Evolutionary conservation across 2,329 filamentous ascomycete genomes (phyloP).

Genomic region (Daldinia eschscholtzii): DNA sequence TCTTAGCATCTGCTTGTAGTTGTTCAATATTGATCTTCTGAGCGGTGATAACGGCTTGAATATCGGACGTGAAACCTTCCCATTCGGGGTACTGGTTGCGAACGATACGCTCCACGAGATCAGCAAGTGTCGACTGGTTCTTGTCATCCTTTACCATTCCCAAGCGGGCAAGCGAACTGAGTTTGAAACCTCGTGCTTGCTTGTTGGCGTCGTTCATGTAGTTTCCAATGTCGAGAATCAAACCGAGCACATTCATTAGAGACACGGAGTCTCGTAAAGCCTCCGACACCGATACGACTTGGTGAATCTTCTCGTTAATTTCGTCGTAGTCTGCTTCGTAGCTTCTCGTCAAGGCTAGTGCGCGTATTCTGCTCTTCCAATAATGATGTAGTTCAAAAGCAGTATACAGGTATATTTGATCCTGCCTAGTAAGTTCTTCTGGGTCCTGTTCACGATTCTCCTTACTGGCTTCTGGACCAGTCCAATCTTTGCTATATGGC

Average conservation of each 20-base stretch:
- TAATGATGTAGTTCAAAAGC: conserved; percentile 96
- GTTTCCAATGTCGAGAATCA: conserved; percentile 98
- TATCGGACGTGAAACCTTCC: conserved; percentile 89
- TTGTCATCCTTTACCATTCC: conserved; percentile 99
- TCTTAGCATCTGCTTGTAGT: conserved; percentile 86
- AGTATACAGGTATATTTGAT: conserved; percentile 94
- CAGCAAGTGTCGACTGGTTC: conserved; percentile 95
- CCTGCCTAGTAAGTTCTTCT: conserved; percentile 87
- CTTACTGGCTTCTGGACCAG: conserved; percentile 82
- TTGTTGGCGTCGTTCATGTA: conserved; percentile 99
- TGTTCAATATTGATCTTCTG: conserved; percentile 98
- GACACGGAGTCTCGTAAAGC: conserved; percentile 90
- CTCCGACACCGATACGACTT: conserved; percentile 90
- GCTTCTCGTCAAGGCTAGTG: conserved; percentile 83
- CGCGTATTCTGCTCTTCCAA: conserved; percentile 98
- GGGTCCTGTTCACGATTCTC: conserved; percentile 88
- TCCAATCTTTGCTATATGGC: conserved; percentile 97
- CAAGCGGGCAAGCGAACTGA: conserved; percentile 90
- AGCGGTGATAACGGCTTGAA: conserved; percentile 78
- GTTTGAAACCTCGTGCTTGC: conserved; percentile 97
- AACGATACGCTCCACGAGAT: conserved; percentile 95
- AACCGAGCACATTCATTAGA: conserved; percentile 93
- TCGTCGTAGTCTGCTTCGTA: conserved; percentile 94
- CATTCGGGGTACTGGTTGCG: conserved; percentile 96
- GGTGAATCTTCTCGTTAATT: conserved; percentile 84